These are phyloP conservation scores for Xylaria acuta DNA, from an alignment of 495 filamentous ascomycete species.

Conservation along the genomic window DNA sequence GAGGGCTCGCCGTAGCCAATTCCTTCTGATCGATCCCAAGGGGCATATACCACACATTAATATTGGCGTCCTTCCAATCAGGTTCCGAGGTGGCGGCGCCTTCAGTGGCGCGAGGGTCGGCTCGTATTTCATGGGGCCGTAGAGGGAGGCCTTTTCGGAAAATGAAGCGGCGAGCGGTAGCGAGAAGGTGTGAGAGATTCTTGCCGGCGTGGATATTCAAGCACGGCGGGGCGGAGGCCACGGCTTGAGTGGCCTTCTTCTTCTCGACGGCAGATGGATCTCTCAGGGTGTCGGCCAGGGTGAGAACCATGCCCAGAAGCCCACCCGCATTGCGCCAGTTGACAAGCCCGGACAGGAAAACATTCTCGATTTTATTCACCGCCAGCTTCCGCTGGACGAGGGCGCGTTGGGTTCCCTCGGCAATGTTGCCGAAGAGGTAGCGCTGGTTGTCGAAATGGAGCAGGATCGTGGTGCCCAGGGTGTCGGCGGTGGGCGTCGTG, in stretches of 20 bases:
- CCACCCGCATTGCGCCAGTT: conserved; percentile 81
- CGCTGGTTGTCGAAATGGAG: conserved; percentile 80
- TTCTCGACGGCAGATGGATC: conserved; percentile 18
- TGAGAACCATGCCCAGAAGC: conserved; percentile 81
- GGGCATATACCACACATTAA: conserved; percentile 84
- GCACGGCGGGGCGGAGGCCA: conserved; percentile 30
- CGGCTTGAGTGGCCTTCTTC: conserved; percentile 31
- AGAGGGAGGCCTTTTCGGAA: conserved; percentile 83
- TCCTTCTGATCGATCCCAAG: conserved; percentile 45
- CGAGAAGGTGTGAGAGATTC: conserved; percentile 79
- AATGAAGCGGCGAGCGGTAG: conserved; percentile 84
- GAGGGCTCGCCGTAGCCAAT: conserved; percentile 38
- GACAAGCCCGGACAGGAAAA: conserved; percentile 80
- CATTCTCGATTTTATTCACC: conserved; percentile 66
- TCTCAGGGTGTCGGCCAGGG: conserved; percentile 69
- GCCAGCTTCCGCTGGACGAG: conserved; percentile 66
- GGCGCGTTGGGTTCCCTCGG: conserved; percentile 86
- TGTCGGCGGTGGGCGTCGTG: conserved; percentile 87
- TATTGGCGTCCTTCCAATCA: conserved; percentile 73
- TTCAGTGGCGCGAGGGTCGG: conserved; percentile 40
- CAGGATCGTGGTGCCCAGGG: conserved; percentile 76
- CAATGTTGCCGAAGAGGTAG: conserved; percentile 85
- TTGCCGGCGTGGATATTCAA: conserved; percentile 77
- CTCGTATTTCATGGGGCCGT: conserved; percentile 65
- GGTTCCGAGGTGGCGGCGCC: conserved; percentile 48